Evolutionary conservation across 139 green algal genomes (phyloP), one percentile per base, ranked within the genome.

Genomic region (Spirogloea muscicola): DNA sequence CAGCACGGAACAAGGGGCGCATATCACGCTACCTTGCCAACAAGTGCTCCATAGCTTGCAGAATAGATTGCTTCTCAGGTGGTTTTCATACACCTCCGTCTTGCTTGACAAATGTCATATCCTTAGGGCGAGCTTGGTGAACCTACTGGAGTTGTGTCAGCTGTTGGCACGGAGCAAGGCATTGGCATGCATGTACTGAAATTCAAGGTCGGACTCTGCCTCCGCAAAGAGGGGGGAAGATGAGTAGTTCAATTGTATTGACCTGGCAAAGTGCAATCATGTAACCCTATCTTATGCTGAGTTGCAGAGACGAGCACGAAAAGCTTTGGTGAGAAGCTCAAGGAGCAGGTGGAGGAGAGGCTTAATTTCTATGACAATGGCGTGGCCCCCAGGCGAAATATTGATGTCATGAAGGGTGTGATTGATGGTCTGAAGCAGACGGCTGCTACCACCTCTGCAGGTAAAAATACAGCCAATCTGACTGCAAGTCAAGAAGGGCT

Each of bases 21-120:
- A 98, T 98, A 83, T 94, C 85, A n/a, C 89, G 94, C 51, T 98
- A 98, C 83, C 86, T 99, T 34, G 94, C 94, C 68, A 97, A 97
- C 88, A 99, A 99, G 88, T 97, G 90, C 85, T 93, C 88, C 69
- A 97, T 99, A 49, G 92, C 94, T 5, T 94, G 85, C 10, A 82
- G 93, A 72, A 98, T 99, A 57, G 94, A 99, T 85, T 92, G 86
- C 74, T 97, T 99, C 88, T 85, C 69, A 44, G 72, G 72, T 80
- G 39, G 9, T n/a, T 40, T 27, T 9, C 65, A 10, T 1, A 2
- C 27, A 2, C 0, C 3, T 0, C 4, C 25, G 3, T 64, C 2
- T 37, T 3, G 57, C 1, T 70, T n/a, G n/a, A n/a, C 21, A 21
- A 21, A 55, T 55, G 46, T 55, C 46, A 55, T 55, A 55, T 55